Evolutionary conservation across 108 stramenopile species (phyloP), one percentile per base, ranked within the genome.

Genomic region (Nitzschia sp.): DNA sequence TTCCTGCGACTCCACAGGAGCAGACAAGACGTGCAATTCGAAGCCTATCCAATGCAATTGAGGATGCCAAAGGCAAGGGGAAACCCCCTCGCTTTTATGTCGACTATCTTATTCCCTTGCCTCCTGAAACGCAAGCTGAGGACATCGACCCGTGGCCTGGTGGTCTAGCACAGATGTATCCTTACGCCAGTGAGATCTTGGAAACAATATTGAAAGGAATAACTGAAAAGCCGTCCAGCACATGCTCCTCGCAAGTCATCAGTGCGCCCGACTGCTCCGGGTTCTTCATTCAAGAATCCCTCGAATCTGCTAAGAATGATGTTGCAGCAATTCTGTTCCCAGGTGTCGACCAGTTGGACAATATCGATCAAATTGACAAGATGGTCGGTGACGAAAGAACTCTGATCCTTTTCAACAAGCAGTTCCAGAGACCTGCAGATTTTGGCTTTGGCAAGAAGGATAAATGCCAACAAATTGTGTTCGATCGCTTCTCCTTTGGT

Each of bases 71-170:
- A 22, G 46, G 46, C 17, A 35, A 57, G 8, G 66, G 61, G 5
- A 58, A 67, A 23, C 64, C 71, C 2, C 32, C 34, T 28, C 71
- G 77, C 11, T 56, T 86, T 21, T 86, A 80, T 61, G 56, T 86
- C 28, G 85, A 86, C 31, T 86, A 86, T 30, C 80, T 86, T 15
- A 75, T 86, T 28, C 85, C 85, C 19, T 69, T 86, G 45, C 82
- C 85, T 41, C 70, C 75, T 23, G 85, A 75, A 44, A 86, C 85
- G 16, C 53, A 73, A 47, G 85, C 80, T 32, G 85, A 68, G 11
- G 85, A 86, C 35, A 83, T 86, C 25, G 85, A 86, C 67, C 85
- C 85, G 25, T 86, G 85, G 85, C 85, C 85, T 2, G 85, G 85
- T 53, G 85, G 85, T 5, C 45, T 86, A 50, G 82, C 85, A 0